A percentile compares a stretch with the other conserved stretches of the same genome.
phyloP scores from a whole-genome alignment of 2,329 filamentous ascomycete genomes.

The Fusarium guadeloupense region DNA sequence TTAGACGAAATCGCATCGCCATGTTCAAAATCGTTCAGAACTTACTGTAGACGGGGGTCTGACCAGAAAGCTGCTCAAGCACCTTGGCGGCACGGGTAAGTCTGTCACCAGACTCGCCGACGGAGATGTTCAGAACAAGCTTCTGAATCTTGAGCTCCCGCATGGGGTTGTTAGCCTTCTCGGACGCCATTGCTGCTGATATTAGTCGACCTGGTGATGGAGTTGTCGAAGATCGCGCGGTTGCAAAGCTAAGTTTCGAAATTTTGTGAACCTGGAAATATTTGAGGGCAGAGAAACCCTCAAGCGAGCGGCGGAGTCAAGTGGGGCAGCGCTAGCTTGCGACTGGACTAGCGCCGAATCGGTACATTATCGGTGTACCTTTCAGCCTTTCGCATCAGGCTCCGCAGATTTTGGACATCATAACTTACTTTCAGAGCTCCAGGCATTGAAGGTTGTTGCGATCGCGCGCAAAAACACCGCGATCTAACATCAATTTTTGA shows the following conservation, averaged over 20 bases:
- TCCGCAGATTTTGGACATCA: constrained; percentile 57
- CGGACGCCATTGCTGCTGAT: constrained; percentile 64
- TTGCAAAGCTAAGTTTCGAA: constrained; percentile 36
- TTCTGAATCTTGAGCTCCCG: constrained; percentile 99
- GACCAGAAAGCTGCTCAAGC: constrained; percentile 98
- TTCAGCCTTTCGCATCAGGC: constrained; percentile 54
- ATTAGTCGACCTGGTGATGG: constrained; percentile 49
- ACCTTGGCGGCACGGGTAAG: constrained; percentile 99
- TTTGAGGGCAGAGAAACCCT: constrained; percentile 56
- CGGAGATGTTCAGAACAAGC: constrained; percentile 99
- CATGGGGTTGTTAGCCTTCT: constrained; percentile 98
- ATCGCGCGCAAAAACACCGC: constrained; percentile 53
- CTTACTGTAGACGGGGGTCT: constrained; percentile 99
- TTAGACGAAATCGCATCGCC: constrained; percentile 28
- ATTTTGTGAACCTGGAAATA: constrained; percentile 52
- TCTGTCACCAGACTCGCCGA: constrained; percentile 99
- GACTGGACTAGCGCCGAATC: constrained; percentile 40
- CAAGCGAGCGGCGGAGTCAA: constrained; percentile 42
- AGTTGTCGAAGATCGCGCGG: constrained; percentile 47
- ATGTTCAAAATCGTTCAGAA: constrained; percentile 39
- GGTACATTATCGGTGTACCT: constrained; percentile 48
- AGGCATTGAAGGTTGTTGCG: constrained; percentile 54
- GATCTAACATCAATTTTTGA: constrained; percentile 56
- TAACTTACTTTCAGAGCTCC: constrained; percentile 55
- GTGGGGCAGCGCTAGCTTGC: constrained; percentile 18